Percentiles rank a stretch among this genome's conserved stretches.
Conservation (phyloP, 2,329 filamentous ascomycete genomes). For the Ophiostoma ulmi region DNA sequence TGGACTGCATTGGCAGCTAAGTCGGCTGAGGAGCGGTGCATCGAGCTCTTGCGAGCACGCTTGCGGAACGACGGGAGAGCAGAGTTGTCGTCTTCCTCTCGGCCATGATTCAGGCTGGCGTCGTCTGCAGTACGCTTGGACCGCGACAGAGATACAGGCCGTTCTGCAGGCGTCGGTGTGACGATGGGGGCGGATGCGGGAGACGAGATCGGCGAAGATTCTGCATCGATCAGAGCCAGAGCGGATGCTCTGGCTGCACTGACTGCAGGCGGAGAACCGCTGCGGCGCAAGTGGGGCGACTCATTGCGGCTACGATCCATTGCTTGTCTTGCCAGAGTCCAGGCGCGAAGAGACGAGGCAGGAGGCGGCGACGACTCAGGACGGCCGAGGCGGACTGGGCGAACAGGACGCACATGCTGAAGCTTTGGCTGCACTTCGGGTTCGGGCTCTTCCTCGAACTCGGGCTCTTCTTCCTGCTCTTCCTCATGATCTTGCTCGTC, state of each 20-base stretch:
- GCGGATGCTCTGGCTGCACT: neutral
- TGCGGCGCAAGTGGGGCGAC: neutral
- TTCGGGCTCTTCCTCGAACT: neutral
- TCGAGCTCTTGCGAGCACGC: neutral
- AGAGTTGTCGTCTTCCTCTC: neutral
- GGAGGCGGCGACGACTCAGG: neutral
- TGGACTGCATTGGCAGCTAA: neutral
- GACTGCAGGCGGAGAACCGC: conserved; percentile 2
- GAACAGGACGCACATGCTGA: neutral
- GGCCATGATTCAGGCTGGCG: neutral
- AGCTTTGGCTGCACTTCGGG: neutral
- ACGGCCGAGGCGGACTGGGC: neutral
- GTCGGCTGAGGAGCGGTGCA: neutral
- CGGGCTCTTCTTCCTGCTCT: neutral
- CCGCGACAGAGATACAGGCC: neutral
- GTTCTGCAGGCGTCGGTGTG: conserved; percentile 27
- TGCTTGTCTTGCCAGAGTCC: neutral
- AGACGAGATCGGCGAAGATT: conserved; percentile 5
- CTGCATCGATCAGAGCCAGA: neutral
- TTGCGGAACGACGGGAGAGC: neutral
- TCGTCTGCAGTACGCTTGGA: neutral
- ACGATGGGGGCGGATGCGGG: conserved; percentile 21
- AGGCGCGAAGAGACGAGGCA: neutral
- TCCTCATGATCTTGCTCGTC: conserved; percentile 1
- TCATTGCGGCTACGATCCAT: neutral